Evolutionary conservation across 148 eudicot species (phyloP), one percentile per base, ranked within the genome.

Genomic region (Polygonum aviculare): DNA sequence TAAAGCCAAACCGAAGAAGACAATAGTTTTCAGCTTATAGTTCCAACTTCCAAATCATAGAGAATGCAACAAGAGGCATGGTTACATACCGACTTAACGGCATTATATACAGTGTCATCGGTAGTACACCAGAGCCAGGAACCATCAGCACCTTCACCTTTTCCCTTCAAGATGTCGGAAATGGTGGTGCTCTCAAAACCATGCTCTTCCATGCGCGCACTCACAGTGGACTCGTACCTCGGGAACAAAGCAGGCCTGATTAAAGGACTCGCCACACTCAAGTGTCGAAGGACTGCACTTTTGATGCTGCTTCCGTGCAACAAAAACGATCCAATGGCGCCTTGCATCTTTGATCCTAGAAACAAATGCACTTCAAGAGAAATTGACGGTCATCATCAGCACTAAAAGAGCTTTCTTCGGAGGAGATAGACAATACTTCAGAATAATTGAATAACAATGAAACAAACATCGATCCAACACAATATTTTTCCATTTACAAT

Each of bases 51-150:
- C 72, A 67, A 67, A 45, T 12, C 7, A 15, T 36, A 6, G 45
- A 63, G 65, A 65, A 65, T 1, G 45, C 44, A 67, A 16, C 15
- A 67, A 36, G 44, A 9, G 72, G 36, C 72, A 67, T 6, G 19
- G 44, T 45, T 11, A 71, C 92, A 75, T 86, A 96, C 99, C 85
- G 97, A 96, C 81, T 93, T 85, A 78, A 96, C 99, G 36, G 98
- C 99, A 81, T 96, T 97, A 81, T 96, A 96, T 41, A 96, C 99
- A 76, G 86, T 18, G 84, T 96, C 98, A 41, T 96, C 90, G 2
- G 89, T 89, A 36, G 93, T 86, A 83, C 99, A 96, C 98, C 98
- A 96, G 44, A 96, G 99, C 99, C 99, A 96, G 44, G 99, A 93
- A 22, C 99, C 99, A 83, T 96, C 99, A 7, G 94, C 98, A 39